These are phyloP conservation scores for Colletotrichum navitas DNA, from an alignment of 2,329 filamentous ascomycete genomes.

Conservation along the genomic window DNA sequence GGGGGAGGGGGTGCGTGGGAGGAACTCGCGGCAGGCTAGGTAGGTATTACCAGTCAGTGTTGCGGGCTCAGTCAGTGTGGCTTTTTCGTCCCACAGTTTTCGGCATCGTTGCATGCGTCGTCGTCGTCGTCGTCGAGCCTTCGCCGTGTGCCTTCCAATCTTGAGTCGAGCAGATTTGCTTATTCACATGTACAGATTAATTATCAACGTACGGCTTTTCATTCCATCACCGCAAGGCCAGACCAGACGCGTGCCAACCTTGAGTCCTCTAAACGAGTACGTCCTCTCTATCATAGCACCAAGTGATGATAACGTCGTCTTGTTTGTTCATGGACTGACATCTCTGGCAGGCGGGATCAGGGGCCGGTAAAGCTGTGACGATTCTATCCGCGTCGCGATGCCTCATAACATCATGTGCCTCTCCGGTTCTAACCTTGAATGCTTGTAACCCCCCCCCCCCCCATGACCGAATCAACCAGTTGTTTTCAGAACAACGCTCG, in stretches of 20 bases:
- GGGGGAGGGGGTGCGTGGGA: not conserved
- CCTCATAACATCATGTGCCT: constrained; percentile 33
- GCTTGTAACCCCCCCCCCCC: not conserved
- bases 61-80: not conserved
- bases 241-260: constrained; percentile 6
- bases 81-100: not conserved
- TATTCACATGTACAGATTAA: not conserved
- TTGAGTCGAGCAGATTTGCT: constrained; percentile 8
- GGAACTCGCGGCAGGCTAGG: not conserved
- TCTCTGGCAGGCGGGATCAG: not conserved
- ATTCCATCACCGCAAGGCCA: not conserved
- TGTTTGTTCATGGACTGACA: constrained; percentile 11
- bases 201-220: not conserved
- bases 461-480: constrained; percentile 14
- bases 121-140: not conserved
- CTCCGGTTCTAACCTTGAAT: constrained; percentile 9
- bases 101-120: not conserved
- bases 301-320: not conserved
- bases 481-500: constrained; percentile 6
- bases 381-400: constrained; percentile 29
- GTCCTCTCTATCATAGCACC: not conserved
- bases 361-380: constrained; percentile 11
- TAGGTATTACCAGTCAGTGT: not conserved
- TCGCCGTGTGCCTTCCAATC: not conserved
- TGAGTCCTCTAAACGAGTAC: not conserved